A percentile compares a stretch with the other conserved stretches of the same genome.
These are phyloP conservation scores for Pseudohalonectria lignicola DNA, from an alignment of 2,329 filamentous ascomycete species.

Conservation along the genomic window DNA sequence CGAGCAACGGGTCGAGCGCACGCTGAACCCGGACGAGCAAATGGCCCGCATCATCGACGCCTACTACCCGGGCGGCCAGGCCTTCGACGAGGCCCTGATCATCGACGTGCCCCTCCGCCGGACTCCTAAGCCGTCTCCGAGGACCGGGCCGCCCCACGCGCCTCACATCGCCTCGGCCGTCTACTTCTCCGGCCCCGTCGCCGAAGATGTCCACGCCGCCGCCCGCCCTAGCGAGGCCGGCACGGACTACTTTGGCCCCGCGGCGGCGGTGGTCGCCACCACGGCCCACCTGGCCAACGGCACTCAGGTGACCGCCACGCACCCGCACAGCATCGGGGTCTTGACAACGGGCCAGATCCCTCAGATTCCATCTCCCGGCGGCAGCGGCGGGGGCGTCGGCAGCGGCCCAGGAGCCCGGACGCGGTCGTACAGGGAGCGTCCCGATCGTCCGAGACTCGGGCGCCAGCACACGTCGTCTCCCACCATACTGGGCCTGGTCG, in stretches of 20 bases:
- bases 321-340: slow-evolving; percentile 54
- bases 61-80: slow-evolving; percentile 80
- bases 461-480: slow-evolving; percentile 76
- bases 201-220: slow-evolving; percentile 67
- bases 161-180: slow-evolving; percentile 28
- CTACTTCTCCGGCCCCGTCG: slow-evolving; percentile 50
- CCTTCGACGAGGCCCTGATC: slow-evolving; percentile 76
- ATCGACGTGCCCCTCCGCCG: slow-evolving; percentile 74
- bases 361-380: slow-evolving; percentile 73
- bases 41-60: slow-evolving; percentile 68
- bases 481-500: slow-evolving; percentile 51
- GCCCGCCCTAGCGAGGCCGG: slow-evolving; percentile 37
- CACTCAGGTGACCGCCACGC: slow-evolving; percentile 21
- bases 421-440: slow-evolving; percentile 44
- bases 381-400: no score
- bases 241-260: slow-evolving; percentile 73
- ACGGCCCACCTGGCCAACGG: slow-evolving; percentile 2
- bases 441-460: slow-evolving; percentile 47
- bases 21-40: slow-evolving; percentile 75
- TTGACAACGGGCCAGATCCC: slow-evolving; percentile 72
- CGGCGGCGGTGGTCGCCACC: slow-evolving; percentile 19
- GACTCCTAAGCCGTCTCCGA: slow-evolving; percentile 72
- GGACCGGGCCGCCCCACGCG: slow-evolving; percentile 33
- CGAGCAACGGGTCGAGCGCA: slow-evolving; percentile 53
- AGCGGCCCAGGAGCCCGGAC: no score